phyloP scores from a whole-genome alignment of 2,329 filamentous ascomycete species.

The Colletotrichum theobromicola region DNA sequence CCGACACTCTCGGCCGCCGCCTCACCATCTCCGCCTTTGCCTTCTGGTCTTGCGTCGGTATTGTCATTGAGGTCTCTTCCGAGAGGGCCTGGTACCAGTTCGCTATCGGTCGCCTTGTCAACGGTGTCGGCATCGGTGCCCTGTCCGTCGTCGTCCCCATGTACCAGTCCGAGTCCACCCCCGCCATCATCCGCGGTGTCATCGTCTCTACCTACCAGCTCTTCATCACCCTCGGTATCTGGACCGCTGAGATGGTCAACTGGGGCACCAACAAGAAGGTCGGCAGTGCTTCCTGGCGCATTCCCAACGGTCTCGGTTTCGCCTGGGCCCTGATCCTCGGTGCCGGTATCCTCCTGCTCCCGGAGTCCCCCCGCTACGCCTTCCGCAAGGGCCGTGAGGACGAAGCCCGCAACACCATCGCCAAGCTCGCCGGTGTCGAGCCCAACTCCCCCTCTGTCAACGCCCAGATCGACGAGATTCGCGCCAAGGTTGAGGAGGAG shows the following conservation, averaged over 20 bases:
- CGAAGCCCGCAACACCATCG: slow-evolving; percentile 54
- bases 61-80: slow-evolving; percentile 67
- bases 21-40: slow-evolving; percentile 67
- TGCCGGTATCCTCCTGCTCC: slow-evolving; percentile 55
- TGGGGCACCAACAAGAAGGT: slow-evolving; percentile 58
- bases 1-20: slow-evolving; percentile 66
- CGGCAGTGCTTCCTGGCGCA: slow-evolving; percentile 63
- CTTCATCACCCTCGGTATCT: slow-evolving; percentile 73
- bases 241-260: slow-evolving; percentile 62
- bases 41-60: slow-evolving; percentile 68
- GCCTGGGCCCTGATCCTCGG: slow-evolving; percentile 60
- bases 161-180: slow-evolving; percentile 72
- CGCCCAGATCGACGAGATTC: slow-evolving; percentile 56
- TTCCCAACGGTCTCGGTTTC: slow-evolving; percentile 63
- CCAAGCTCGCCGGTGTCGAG: slow-evolving; percentile 48
- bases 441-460: slow-evolving; percentile 44
- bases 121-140: slow-evolving; percentile 68
- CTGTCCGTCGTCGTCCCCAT: slow-evolving; percentile 70
- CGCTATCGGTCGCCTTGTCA: slow-evolving; percentile 68
- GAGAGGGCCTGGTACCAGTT: slow-evolving; percentile 65
- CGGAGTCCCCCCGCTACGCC: slow-evolving; percentile 59
- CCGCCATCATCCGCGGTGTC: slow-evolving; percentile 67
- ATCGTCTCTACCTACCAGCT: slow-evolving; percentile 71
- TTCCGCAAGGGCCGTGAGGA: slow-evolving; percentile 51
- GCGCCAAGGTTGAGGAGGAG: slow-evolving; percentile 55